Base-by-base conservation (phyloP, 768 basidiomycete species). In the Gymnopilus junonius region DNA sequence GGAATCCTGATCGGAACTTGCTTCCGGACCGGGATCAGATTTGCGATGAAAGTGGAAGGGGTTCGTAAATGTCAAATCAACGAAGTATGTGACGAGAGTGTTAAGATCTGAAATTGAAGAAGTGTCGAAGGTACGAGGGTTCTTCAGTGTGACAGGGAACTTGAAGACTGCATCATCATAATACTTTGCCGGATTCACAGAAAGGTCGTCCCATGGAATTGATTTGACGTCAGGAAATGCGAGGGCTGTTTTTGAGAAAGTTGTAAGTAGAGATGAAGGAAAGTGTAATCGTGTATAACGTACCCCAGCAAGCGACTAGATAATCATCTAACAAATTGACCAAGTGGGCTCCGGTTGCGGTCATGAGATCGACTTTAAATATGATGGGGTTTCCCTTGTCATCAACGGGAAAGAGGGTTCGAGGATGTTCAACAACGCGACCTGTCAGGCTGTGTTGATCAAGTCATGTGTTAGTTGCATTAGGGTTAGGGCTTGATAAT, bases 371-470 rank as follows among this genome's bases (percentile, higher is more conserved):
- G 8, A 58, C 23, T 17, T 43, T 20, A 4, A 45, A 48, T 10
- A 59, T 17, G 20, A 63, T 39, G 3, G 62, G 62, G 8, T 53
- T 54, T 37, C 57, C 62, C 32, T 59, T 34, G 5, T 21, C 40
- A 34, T 63, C 50, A 25, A 42, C 8, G 21, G 29, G 23, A 27
- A 58, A 25, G 4, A 42, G 10, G 14, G 40, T 42, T 42, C 39
- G 20, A 11, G 51, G 59, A 59, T 2, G 53, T 42, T 15, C 5
- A 34, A 35, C 50, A 8, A 12, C 55, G 34, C 3, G 42, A 15
- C 31, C 56, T 62, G 12, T 55, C 55, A 50, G 17, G 23, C 10
- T n/a, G 32, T n/a, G n/a, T n/a, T n/a, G n/a, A n/a, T n/a, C n/a
- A n/a, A n/a, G n/a, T n/a, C n/a, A 32, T 32, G 32, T 32, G 10